Evolutionary conservation across 2,329 filamentous ascomycete genomes (phyloP), one percentile per base, ranked within the genome.

Genomic region (Colletotrichum falcatum): DNA sequence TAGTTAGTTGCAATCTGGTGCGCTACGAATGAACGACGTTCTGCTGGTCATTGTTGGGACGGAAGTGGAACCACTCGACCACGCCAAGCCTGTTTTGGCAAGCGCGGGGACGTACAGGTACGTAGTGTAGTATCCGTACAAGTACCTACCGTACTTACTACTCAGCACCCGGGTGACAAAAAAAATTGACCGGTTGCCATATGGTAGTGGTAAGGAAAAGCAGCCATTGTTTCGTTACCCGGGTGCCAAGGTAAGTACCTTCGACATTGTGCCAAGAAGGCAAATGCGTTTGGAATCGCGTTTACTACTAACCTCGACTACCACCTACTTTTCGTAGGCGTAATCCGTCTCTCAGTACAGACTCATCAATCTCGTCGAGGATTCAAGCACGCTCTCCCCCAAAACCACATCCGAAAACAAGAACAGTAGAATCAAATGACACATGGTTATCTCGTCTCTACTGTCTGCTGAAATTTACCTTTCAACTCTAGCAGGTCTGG

Each of bases 241-340:
- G n/a, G n/a, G n/a, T n/a, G n/a, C n/a, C n/a, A n/a, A n/a, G n/a
- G n/a, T n/a, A n/a, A n/a, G n/a, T 42, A 42, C 39, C 39, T 42
- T 14, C 6, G n/a, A n/a, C n/a, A n/a, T n/a, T n/a, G n/a, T n/a
- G n/a, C n/a, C n/a, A n/a, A 20, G 51, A 35, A 55, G 49, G 54
- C 66, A 55, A 35, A 30, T 63, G 63, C 67, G 67, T 66, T 65
- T 44, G 14, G 48, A 54, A 35, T 55, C 66, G 66, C 66, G 66
- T 69, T 23, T 26, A 37, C n/a, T n/a, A n/a, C n/a, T n/a, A n/a
- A n/a, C 48, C 30, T 62, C 48, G 49, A 63, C 59, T 54, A 46
- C 64, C 56, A 37, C 44, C 16, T 18, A 49, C 44, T 16, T 9
- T 37, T 48, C 23, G 66, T 55, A 54, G 48, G 46, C 46, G 63